Evolutionary conservation across 805 yeast genomes (phyloP).

Genomic region (Maudiozyma bulderi): DNA sequence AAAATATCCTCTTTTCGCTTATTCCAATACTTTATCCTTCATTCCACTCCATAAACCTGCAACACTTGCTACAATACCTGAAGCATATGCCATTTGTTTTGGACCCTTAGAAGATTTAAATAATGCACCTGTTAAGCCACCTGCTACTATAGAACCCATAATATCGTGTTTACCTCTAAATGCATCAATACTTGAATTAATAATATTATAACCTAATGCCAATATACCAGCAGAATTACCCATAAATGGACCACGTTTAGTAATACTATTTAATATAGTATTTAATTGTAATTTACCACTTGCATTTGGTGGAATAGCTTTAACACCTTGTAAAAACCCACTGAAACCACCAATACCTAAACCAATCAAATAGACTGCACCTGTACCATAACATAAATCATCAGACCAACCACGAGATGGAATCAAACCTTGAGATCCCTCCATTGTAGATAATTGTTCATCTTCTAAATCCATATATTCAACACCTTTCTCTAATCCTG

Average conservation of each 20-base stretch:
- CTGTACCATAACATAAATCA: constrained; percentile 95
- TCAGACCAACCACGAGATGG: constrained; percentile 98
- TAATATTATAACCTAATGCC: constrained; percentile 78
- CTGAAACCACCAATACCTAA: constrained; percentile 82
- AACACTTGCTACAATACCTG: constrained; percentile 77
- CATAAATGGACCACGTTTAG: constrained; percentile 90
- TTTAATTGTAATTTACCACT: constrained; percentile 78
- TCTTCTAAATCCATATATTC: constrained; percentile 87
- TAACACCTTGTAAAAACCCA: constrained; percentile 81
- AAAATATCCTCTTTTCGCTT: not conserved
- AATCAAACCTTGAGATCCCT: constrained; percentile 81
- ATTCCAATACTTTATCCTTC: constrained; percentile 34
- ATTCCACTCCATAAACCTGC: constrained; percentile 90
- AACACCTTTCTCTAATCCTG: constrained; percentile 81
- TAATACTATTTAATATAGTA: constrained; percentile 82
- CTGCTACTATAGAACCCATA: constrained; percentile 73
- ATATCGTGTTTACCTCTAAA: constrained; percentile 86
- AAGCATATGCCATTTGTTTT: constrained; percentile 79
- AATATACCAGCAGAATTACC: constrained; percentile 94
- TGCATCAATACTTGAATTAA: constrained; percentile 70
- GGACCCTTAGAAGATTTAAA: constrained; percentile 80
- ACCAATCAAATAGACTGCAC: constrained; percentile 81
- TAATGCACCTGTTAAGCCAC: constrained; percentile 85
- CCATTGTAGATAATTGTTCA: constrained; percentile 63
- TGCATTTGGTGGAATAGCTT: constrained; percentile 62